phyloP scores from a whole-genome alignment of 1,284 basidiomycete species.

The Megacollybia platyphylla region DNA sequence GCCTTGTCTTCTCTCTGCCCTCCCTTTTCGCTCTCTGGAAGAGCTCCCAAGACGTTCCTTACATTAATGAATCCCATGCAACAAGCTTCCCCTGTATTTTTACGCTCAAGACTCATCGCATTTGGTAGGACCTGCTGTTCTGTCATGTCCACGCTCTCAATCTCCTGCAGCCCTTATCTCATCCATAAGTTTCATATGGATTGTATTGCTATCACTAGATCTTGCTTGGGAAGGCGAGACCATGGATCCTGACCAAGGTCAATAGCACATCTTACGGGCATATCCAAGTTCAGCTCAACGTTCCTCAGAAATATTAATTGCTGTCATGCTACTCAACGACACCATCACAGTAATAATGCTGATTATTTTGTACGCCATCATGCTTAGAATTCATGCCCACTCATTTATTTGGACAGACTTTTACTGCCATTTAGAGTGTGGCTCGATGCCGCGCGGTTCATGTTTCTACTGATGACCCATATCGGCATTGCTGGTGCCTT shows the following conservation, averaged over 20 bases:
- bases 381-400: not conserved
- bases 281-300: not conserved
- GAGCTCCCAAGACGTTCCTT: conserved; percentile 1
- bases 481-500: conserved; percentile 36
- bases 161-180: conserved; percentile 13
- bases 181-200: conserved; percentile 17
- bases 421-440: conserved; percentile 38
- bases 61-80: not conserved
- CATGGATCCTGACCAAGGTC: conserved; percentile 16
- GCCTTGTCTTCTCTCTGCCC: too few relatives aligned
- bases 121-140: conserved; percentile 11
- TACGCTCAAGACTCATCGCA: conserved; percentile 12
- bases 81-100: conserved; percentile 9
- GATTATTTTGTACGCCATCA: conserved; percentile 31
- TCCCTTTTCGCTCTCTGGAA: conserved; percentile 1
- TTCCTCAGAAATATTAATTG: conserved; percentile 22
- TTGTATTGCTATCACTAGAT: conserved; percentile 16
- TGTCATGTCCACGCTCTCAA: not conserved
- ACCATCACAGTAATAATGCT: conserved; percentile 34
- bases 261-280: conserved; percentile 4
- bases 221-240: conserved; percentile 17
- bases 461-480: conserved; percentile 35
- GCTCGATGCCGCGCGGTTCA: conserved; percentile 42
- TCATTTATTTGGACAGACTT: conserved; percentile 20
- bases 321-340: conserved; percentile 33